Evolutionary conservation across 73 alveolate genomes (phyloP), one percentile per base, ranked within the genome.

Genomic region (Stentor roeselii): DNA sequence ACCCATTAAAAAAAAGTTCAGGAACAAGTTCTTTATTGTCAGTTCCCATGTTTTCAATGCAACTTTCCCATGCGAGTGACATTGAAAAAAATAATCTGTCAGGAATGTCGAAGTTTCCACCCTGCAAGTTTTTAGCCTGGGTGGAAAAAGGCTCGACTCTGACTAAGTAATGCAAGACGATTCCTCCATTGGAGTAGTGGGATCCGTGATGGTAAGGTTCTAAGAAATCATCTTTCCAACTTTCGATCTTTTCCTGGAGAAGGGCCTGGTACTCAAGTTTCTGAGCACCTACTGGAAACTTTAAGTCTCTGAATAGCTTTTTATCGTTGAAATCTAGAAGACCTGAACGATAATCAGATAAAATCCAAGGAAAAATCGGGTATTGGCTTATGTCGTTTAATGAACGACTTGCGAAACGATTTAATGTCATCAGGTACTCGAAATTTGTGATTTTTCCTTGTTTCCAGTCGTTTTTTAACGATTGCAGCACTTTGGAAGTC

Each of bases 1-100:
- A 99, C 58, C 99, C 99, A 35, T 85, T 74, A 90, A 86, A 97
- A 87, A 59, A 96, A 88, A 97, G 95, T 88, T 97, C 99, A 1
- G 99, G 99, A 61, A 97, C 92, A 39, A 95, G 82, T 85, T 97
- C 99, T 89, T 98, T 93, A 86, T 98, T 91, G 14, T 92, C 96
- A 93, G 95, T 99, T 94, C 86, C 85, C 90, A 89, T 88, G 94
- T 97, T 59, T 90, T 88, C 88, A 41, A 90, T 0, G 89, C 86
- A 0, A 98, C 98, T 82, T 90, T 85, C 36, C 82, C 94, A 89
- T 2, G 99, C 92, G 31, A 86, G 91, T 50, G 86, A 86, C 27
- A 96, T 90, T n/a, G 98, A 94, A 60, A 86, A 82, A 89, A 97
- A 97, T 36, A 93, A 75, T 41, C 99, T 86, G 83, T 97, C 99